These are phyloP conservation scores for Yarrowia sp. DNA, from an alignment of 805 yeast genomes.

Conservation along the genomic window DNA sequence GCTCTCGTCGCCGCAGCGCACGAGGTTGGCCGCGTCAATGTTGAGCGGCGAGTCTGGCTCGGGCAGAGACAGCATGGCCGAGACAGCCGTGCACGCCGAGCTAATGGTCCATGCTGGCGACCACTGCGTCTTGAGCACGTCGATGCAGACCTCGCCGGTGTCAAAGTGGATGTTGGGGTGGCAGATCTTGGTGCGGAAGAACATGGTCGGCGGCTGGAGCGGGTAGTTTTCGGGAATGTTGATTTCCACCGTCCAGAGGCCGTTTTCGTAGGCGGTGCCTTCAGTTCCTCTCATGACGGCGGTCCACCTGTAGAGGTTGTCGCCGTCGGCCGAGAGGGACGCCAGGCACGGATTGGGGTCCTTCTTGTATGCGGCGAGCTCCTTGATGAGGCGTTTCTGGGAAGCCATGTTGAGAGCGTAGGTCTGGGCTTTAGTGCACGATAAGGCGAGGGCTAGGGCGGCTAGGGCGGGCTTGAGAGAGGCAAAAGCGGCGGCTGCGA, in stretches of 20 bases:
- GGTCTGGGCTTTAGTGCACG: background rate
- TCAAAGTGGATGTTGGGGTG: conserved; percentile 43
- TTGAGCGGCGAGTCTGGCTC: conserved; percentile 43
- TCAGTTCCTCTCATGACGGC: conserved; percentile 42
- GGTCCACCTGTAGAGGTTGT: conserved; percentile 34
- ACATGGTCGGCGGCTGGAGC: conserved; percentile 48
- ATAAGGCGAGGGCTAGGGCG: background rate
- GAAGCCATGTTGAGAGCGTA: conserved; percentile 28
- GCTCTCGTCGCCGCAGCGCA: conserved; percentile 36
- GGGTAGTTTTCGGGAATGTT: conserved; percentile 47
- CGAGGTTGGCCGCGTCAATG: conserved; percentile 43
- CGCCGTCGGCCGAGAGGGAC: conserved; percentile 34
- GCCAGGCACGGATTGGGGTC: conserved; percentile 37
- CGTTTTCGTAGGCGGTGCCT: conserved; percentile 45
- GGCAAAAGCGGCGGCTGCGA: background rate
- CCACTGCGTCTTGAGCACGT: conserved; percentile 41
- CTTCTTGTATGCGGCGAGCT: conserved; percentile 33
- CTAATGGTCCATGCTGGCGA: conserved; percentile 44
- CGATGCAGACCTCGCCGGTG: conserved; percentile 43
- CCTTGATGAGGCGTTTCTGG: conserved; percentile 36
- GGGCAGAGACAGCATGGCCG: conserved; percentile 41
- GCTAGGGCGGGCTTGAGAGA: background rate
- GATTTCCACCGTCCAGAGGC: conserved; percentile 49
- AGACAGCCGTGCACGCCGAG: conserved; percentile 41
- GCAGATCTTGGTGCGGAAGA: conserved; percentile 40